Base-by-base conservation (phyloP, 768 basidiomycete species). In the Russula abietina region DNA sequence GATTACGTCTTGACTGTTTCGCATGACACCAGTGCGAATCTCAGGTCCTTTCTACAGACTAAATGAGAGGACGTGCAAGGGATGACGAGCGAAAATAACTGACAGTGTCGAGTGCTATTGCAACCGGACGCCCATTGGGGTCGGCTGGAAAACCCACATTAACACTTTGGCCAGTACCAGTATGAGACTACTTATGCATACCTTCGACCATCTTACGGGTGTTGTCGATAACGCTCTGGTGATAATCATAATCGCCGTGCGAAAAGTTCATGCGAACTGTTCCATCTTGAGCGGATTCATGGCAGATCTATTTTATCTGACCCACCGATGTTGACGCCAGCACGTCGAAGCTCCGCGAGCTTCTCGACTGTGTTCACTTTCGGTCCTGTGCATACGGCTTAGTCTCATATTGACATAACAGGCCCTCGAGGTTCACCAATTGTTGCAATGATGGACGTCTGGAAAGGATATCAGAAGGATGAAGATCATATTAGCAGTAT, bases 221-320 rank as follows among this genome's bases (percentile, higher is more conserved):
- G 81, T 98, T 98, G 79, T 98, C 95, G 73, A 99, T 93, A 69
- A 98, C 97, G 67, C 91, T 94, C 79, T 99, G 94, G 78, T 98
- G 97, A 75, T 96, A 98, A 71, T 94, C 93, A 76, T 99, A 95
- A 60, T 88, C 89, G 52, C 97, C 97, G 85, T 99, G 97, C 59
- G 96, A 98, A 75, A 98, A 99, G 83, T 99, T 99, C 97, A 99
- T 98, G 77, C 97, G 95, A 67, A 99, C 97, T 98, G 59, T 17
- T 69, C 33, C 49, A 59, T 32, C 36, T 61, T 65, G 48, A 61
- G 62, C 39, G 65, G 24, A 43, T 43, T 17, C n/a, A 16, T 26
- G 32, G 22, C 19, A 24, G 12, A 39, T 59, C 32, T 45, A 46
- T 57, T 3, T 46, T 46, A 19, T 55, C 26, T 49, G n/a, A 80